Conservation (phyloP, 2,329 filamentous ascomycete genomes). For the Fusarium haematococcum region DNA sequence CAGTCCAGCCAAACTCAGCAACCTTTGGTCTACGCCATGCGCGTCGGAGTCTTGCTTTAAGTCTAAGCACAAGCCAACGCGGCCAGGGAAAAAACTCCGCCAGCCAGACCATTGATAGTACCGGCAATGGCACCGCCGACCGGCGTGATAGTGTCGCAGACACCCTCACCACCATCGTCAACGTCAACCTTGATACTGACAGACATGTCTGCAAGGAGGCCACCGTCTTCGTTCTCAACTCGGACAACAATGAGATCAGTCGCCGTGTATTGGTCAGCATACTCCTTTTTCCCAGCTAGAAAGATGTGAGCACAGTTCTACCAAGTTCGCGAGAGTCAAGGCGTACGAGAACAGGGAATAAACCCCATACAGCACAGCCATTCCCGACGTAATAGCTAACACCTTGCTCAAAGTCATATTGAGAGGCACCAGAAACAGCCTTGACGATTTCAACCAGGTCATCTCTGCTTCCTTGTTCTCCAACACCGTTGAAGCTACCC, state of each 20-base stretch:
- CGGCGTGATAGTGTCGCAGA: neutral
- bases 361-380: neutral
- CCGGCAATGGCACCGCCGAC: neutral
- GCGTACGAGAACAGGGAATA: neutral
- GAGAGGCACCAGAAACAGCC: conserved; percentile 8
- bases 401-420: neutral
- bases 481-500: conserved; percentile 7
- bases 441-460: conserved; percentile 13
- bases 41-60: neutral
- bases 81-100: neutral
- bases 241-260: conserved; percentile 11
- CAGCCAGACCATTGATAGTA: neutral
- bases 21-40: neutral
- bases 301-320: neutral
- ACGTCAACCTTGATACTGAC: conserved; percentile 6
- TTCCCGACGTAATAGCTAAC: neutral
- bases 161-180: neutral
- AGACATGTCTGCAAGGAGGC: conserved; percentile 12
- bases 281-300: neutral
- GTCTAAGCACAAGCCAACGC: neutral
- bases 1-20: neutral
- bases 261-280: neutral
- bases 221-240: conserved; percentile 4
- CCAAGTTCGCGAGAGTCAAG: neutral
- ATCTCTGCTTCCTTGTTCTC: conserved; percentile 6